phyloP scores from a whole-genome alignment of 2,329 filamentous ascomycete genomes.

The Ophiosphaerella herpotricha region DNA sequence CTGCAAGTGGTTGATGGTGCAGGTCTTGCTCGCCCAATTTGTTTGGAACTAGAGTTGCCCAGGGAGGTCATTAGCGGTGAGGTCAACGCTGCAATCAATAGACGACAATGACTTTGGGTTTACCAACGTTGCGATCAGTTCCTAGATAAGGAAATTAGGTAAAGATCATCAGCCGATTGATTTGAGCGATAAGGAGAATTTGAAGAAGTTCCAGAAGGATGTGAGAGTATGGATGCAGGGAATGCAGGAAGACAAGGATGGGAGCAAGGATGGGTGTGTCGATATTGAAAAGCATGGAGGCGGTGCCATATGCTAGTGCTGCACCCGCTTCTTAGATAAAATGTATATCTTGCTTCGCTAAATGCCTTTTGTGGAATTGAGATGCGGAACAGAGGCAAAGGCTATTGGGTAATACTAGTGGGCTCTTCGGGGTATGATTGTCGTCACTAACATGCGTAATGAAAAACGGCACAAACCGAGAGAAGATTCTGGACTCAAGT shows the following conservation, averaged over 20 bases:
- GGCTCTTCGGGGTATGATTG: too few relatives aligned
- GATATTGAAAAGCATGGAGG: constrained; percentile 47
- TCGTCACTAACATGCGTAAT: too few relatives aligned
- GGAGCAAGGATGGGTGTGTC: constrained; percentile 51
- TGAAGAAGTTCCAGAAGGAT: constrained; percentile 55
- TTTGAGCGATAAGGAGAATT: constrained; percentile 54
- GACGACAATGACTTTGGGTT: constrained; percentile 59
- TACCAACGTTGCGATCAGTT: constrained; percentile 53
- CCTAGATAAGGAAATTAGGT: constrained; percentile 59
- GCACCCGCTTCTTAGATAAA: constrained; percentile 5
- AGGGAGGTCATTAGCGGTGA: constrained; percentile 52
- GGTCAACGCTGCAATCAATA: constrained; percentile 54
- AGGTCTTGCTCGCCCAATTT: constrained; percentile 60
- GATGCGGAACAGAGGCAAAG: too few relatives aligned
- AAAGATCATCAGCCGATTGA: constrained; percentile 60
- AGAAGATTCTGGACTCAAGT: too few relatives aligned
- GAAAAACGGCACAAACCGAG: too few relatives aligned
- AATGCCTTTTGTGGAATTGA: neutral
- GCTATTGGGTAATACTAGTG: too few relatives aligned
- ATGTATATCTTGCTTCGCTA: neutral
- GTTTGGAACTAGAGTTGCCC: constrained; percentile 56
- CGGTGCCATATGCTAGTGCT: constrained; percentile 44
- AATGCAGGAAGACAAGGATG: constrained; percentile 46
- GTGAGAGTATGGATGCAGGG: constrained; percentile 52
- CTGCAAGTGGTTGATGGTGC: constrained; percentile 63